phyloP scores from a whole-genome alignment of 441 rosid genomes.

The Capsella rubella region DNA sequence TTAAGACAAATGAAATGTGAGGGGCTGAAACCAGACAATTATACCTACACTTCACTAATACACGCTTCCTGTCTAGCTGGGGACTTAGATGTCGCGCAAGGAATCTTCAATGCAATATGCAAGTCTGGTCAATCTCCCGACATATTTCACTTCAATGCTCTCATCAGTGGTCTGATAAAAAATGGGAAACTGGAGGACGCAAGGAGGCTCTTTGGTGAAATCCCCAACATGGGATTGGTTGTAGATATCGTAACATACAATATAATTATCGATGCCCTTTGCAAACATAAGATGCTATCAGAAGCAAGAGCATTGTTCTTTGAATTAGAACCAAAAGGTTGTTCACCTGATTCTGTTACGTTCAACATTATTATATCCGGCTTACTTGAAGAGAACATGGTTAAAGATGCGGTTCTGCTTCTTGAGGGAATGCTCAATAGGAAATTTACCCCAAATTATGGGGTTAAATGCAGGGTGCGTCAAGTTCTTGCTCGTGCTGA shows the following conservation, averaged over 20 bases:
- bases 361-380: conserved; percentile 42
- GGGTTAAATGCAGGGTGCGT: neutral
- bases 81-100: conserved; percentile 1
- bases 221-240: conserved; percentile 37
- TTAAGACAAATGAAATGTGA: conserved; percentile 41
- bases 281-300: conserved; percentile 41
- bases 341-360: conserved; percentile 41
- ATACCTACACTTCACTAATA: conserved; percentile 37
- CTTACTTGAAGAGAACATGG: conserved; percentile 43
- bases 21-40: conserved; percentile 43
- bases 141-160: conserved; percentile 29
- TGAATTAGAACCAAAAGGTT: conserved; percentile 48
- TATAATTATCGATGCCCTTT: conserved; percentile 47
- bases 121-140: conserved; percentile 17
- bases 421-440: conserved; percentile 11
- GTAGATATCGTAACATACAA: conserved; percentile 44
- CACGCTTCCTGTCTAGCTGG: conserved; percentile 10
- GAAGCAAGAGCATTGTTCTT: conserved; percentile 47
- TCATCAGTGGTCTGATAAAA: conserved; percentile 46
- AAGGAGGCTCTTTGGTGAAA: conserved; percentile 39
- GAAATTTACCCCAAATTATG: too few relatives aligned
- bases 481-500: conserved; percentile 23
- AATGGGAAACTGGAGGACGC: conserved; percentile 44
- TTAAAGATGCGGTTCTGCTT: conserved; percentile 35
- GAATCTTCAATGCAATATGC: conserved; percentile 13